phyloP scores from a whole-genome alignment of 768 basidiomycete species.

The Pulveroboletus frians region DNA sequence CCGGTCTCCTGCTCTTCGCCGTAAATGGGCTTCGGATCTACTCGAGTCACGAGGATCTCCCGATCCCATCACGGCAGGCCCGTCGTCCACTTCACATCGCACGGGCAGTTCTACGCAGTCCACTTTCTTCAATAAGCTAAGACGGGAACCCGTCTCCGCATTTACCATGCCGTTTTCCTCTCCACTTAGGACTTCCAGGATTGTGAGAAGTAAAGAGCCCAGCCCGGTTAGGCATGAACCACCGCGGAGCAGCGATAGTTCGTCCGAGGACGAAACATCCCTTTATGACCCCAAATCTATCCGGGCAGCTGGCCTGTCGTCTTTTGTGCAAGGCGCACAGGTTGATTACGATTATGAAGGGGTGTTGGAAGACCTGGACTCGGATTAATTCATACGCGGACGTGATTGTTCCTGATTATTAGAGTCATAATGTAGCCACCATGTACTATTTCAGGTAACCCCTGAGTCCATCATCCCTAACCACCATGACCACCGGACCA shows the following conservation, averaged over 20 bases:
- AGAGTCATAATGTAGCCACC: slow-evolving; percentile 1
- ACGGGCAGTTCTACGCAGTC: slow-evolving; percentile 17
- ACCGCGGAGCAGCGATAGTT: slow-evolving; percentile 58
- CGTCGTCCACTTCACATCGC: slow-evolving; percentile 5
- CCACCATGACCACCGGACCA: slow-evolving; percentile 10
- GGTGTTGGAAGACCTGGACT: slow-evolving; percentile 18
- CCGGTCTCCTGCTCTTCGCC: slow-evolving; percentile 39
- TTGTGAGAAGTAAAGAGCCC: slow-evolving; percentile 20
- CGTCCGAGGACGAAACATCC: slow-evolving; percentile 41
- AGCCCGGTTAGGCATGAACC: slow-evolving; percentile 32
- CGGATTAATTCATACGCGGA: slow-evolving; percentile 9
- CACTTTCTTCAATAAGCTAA: slow-evolving; percentile 40
- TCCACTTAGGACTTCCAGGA: slow-evolving; percentile 20
- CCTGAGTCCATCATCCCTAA: slow-evolving; percentile 10
- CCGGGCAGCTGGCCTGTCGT: slow-evolving; percentile 7
- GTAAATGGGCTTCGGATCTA: slow-evolving; percentile 45
- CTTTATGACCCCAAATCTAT: slow-evolving; percentile 11
- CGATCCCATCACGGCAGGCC: slow-evolving; percentile 8
- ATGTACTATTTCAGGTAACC: slow-evolving; percentile 5
- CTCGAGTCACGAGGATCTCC: slow-evolving; percentile 29
- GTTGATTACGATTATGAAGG: slow-evolving; percentile 20
- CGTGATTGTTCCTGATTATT: not conserved
- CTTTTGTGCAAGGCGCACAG: slow-evolving; percentile 3
- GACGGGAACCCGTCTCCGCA: slow-evolving; percentile 42
- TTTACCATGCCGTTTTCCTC: slow-evolving; percentile 35